Conservation (phyloP, 495 filamentous ascomycete genomes). For the Beverwykella pulmonaria region DNA sequence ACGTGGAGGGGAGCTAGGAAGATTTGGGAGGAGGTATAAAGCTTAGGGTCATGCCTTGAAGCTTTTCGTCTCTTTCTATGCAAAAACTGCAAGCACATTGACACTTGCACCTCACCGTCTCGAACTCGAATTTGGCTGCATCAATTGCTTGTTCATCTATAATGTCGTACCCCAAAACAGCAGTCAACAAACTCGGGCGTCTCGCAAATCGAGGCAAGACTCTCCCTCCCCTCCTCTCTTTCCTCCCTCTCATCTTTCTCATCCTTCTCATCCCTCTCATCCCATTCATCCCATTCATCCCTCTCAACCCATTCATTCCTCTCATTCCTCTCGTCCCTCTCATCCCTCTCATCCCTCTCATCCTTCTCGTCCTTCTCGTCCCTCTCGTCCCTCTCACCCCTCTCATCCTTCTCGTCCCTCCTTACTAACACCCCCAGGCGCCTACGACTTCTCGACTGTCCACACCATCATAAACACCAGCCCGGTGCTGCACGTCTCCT, state of each 20-base stretch:
- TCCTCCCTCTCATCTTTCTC: neutral
- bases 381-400: neutral
- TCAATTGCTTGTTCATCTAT: neutral
- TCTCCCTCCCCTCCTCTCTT: neutral
- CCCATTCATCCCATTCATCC: neutral
- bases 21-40: neutral
- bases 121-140: neutral
- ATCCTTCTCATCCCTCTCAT: neutral
- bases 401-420: neutral
- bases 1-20: slow-evolving; percentile 11
- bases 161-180: slow-evolving; percentile 12
- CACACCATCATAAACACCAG: slow-evolving; percentile 73
- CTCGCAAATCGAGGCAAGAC: slow-evolving; percentile 23
- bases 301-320: neutral
- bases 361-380: neutral
- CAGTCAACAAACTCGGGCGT: slow-evolving; percentile 20
- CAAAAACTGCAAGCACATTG: too few species aligned
- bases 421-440: slow-evolving; percentile 4
- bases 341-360: too few species aligned
- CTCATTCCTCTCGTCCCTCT: neutral
- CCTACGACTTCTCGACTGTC: slow-evolving; percentile 75
- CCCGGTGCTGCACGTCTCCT: slow-evolving; percentile 59
- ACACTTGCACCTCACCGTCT: neutral
- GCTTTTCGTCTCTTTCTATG: too few species aligned
- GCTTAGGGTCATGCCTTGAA: neutral